Evolutionary conservation across 371 early-diverging fungal genomes (phyloP).

Genomic region (Mortierella sp.): DNA sequence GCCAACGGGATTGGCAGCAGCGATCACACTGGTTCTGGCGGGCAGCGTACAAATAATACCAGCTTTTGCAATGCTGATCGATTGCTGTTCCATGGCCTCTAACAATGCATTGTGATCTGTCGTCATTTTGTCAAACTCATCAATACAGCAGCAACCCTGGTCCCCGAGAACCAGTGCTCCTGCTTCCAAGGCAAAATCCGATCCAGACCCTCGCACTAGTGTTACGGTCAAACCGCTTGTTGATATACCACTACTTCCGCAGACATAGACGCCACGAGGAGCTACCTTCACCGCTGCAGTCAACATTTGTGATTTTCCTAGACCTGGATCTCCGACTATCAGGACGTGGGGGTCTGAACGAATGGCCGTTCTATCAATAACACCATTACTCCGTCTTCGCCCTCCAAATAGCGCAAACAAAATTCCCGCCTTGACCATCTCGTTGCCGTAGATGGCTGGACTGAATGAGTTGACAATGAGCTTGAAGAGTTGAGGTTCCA

Average conservation of each 20-base stretch:
- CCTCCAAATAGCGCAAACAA: conserved; percentile 95
- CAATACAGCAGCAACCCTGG: conserved; percentile 99
- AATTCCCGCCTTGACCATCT: conserved; percentile 88
- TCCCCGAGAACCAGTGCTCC: conserved; percentile 99
- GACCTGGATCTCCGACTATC: conserved; percentile 87
- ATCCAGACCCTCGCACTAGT: conserved; percentile 76
- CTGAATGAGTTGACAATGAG: conserved; percentile 90
- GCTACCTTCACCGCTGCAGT: conserved; percentile 88
- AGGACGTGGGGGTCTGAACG: conserved; percentile 61
- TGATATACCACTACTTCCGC: conserved; percentile 91
- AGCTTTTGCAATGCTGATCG: conserved; percentile 99
- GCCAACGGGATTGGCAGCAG: conserved; percentile 99
- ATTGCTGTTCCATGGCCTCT: conserved; percentile 99
- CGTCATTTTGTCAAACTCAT: conserved; percentile 99
- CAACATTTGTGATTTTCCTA: conserved; percentile 95
- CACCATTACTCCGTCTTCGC: conserved; percentile 74
- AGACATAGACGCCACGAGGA: conserved; percentile 92
- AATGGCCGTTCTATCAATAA: conserved; percentile 91
- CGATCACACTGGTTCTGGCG: conserved; percentile 94
- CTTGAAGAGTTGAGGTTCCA: conserved; percentile 82
- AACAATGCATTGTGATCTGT: conserved; percentile 99
- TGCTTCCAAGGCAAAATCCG: conserved; percentile 86
- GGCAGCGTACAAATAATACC: conserved; percentile 99
- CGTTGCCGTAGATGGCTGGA: conserved; percentile 97
- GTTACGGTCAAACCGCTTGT: conserved; percentile 87